These are phyloP conservation scores for Penicillium sp. DNA, from an alignment of 2,329 filamentous ascomycete genomes.

Conservation along the genomic window DNA sequence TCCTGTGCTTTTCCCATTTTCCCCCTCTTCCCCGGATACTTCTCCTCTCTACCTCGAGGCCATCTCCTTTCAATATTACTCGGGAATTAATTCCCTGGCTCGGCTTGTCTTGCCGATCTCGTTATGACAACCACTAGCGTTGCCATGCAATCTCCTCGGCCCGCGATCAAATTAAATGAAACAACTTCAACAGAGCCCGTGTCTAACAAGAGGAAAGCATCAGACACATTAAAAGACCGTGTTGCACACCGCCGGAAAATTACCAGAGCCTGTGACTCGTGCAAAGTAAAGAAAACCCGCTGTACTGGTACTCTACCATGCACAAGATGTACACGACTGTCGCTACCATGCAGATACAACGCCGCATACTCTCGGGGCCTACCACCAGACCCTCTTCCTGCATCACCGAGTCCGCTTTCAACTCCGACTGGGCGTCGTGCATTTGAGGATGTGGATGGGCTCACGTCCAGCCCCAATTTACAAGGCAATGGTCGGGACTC, in stretches of 20 bases:
- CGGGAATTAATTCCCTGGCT: neutral
- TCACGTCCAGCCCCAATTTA: slow-evolving; percentile 1
- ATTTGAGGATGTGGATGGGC: neutral
- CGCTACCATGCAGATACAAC: slow-evolving; percentile 37
- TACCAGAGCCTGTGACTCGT: slow-evolving; percentile 41
- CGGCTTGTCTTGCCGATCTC: slow-evolving; percentile 10
- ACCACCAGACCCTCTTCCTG: slow-evolving; percentile 34
- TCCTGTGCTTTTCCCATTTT: slow-evolving; percentile 3
- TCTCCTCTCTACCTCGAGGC: slow-evolving; percentile 8
- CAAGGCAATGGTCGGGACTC: neutral
- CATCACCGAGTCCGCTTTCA: slow-evolving; percentile 2
- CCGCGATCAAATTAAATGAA: slow-evolving; percentile 6
- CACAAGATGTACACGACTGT: slow-evolving; percentile 34
- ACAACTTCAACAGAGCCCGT: neutral
- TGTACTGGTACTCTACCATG: slow-evolving; percentile 42
- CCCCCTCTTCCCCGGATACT: slow-evolving; percentile 15
- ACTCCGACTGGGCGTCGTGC: neutral
- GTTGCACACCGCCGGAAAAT: slow-evolving; percentile 36
- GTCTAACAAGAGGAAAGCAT: slow-evolving; percentile 32
- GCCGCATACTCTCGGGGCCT: slow-evolving; percentile 40
- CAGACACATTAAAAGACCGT: slow-evolving; percentile 21
- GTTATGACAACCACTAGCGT: slow-evolving; percentile 18
- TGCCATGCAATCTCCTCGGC: slow-evolving; percentile 11
- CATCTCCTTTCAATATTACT: neutral
- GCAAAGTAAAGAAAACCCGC: slow-evolving; percentile 41